phyloP scores from a whole-genome alignment of 2,329 filamentous ascomycete genomes.

The Cercospora sp. region DNA sequence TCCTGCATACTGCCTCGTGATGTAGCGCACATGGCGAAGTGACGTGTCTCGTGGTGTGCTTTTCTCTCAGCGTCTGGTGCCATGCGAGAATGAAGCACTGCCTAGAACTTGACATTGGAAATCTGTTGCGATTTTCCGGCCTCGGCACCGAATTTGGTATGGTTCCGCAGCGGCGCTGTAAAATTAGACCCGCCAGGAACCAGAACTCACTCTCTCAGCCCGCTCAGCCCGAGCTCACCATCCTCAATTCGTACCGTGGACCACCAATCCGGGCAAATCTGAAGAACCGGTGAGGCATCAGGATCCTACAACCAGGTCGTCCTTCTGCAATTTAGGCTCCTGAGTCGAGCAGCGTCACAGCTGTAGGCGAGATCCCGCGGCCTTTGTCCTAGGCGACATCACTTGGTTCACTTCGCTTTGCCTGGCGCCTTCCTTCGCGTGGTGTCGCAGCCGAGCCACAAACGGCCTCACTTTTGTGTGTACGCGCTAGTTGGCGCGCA shows the following conservation, averaged over 20 bases:
- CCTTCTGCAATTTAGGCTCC: background rate
- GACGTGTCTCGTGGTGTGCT: background rate
- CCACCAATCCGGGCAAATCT: background rate
- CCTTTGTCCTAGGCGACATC: background rate
- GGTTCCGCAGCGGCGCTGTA: background rate
- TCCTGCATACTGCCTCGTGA: background rate
- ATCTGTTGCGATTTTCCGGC: background rate
- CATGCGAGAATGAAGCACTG: background rate
- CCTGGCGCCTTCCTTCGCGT: conserved; percentile 3
- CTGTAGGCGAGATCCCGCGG: background rate
- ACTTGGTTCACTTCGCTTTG: background rate
- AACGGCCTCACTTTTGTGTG: background rate
- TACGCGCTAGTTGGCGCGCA: background rate
- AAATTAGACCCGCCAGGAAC: background rate
- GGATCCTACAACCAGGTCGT: background rate
- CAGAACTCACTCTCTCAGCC: background rate
- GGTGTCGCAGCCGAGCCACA: background rate
- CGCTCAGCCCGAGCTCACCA: conserved; percentile 7
- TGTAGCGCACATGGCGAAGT: background rate
- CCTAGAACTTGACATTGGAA: background rate
- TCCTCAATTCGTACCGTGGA: background rate
- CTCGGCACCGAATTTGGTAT: background rate
- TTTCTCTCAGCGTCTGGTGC: background rate
- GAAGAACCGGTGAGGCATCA: background rate
- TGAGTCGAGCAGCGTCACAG: background rate